Base-by-base conservation (phyloP, 2,329 filamentous ascomycete genomes). In the Polytolypa hystricis region DNA sequence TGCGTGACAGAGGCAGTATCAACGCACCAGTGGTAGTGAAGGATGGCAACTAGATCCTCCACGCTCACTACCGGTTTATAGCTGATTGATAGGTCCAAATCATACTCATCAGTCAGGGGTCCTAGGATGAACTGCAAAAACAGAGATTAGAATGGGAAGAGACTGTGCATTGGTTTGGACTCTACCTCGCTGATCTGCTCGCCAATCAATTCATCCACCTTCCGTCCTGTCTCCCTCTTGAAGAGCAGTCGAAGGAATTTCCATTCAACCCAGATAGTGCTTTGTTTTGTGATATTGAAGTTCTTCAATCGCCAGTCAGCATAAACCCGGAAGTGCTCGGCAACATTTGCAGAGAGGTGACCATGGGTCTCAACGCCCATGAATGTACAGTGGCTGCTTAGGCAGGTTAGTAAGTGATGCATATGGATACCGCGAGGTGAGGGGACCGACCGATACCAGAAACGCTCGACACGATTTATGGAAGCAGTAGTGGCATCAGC, bases 181-280 rank as follows among this genome's bases (percentile, higher is more conserved):
- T 15, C 14, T 9, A 33, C 29, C 11, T 25, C 29, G 14, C 27
- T 30, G 19, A 21, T 30, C 16, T 25, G 40, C 30, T 39, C 30
- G 32, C 16, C 20, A 14, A 38, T 19, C 20, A 41, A 35, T 41
- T 35, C 34, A 38, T 41, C 21, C 35, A 35, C 21, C 19, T 35
- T 35, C 33, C 15, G 23, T 30, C 30, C 39, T 23, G 16, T 39
- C 31, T 39, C 30, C 14, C 37, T 39, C 23, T 39, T 39, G 25
- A 33, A 39, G 23, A 39, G 25, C 11, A 39, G 23, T 35, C 15
- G 23, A 33, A 39, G 30, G 27, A 39, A 39, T 30, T 39, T 39
- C n/a, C n/a, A n/a, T n/a, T n/a, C n/a, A n/a, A n/a, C n/a, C n/a
- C n/a, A n/a, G n/a, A n/a, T n/a, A n/a, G 14, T 30, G 14, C 5